Conservation (phyloP, 306 rosid species). For the Cyamopsis tetragonoloba region DNA sequence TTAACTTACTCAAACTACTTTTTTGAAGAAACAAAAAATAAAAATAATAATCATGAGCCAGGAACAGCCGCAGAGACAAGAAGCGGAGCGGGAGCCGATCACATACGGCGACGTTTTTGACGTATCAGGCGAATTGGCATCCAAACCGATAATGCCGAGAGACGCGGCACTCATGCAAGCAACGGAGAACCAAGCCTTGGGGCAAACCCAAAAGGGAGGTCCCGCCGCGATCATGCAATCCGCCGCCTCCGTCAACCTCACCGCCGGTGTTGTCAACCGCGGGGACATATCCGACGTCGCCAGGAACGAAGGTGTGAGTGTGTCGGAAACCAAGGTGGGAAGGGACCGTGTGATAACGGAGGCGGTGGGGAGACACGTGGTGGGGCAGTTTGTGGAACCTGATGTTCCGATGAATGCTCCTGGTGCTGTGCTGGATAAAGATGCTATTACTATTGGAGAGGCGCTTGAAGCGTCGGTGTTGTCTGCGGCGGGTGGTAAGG, state of each 20-base stretch:
- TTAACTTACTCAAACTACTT: background rate
- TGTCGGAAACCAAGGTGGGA: slow-evolving; percentile 28
- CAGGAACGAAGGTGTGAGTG: slow-evolving; percentile 36
- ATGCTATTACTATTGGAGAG: slow-evolving; percentile 60
- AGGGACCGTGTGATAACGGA: slow-evolving; percentile 41
- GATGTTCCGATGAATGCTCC: slow-evolving; percentile 27
- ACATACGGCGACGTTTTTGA: slow-evolving; percentile 63
- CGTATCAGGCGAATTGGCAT: slow-evolving; percentile 53
- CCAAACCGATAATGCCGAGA: slow-evolving; percentile 36
- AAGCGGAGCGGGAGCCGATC: slow-evolving; percentile 30
- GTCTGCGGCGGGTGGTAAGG: slow-evolving; percentile 30
- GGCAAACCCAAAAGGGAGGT: slow-evolving; percentile 52
- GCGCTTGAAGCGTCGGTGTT: slow-evolving; percentile 52
- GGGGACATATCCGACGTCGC: slow-evolving; percentile 26
- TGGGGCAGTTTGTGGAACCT: slow-evolving; percentile 53
- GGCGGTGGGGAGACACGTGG: slow-evolving; percentile 38
- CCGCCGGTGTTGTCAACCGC: slow-evolving; percentile 25
- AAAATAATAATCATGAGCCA: slow-evolving; percentile 27
- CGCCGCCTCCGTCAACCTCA: slow-evolving; percentile 40
- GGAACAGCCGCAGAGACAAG: background rate
- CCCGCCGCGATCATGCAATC: slow-evolving; percentile 68
- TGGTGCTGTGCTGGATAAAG: slow-evolving; percentile 21
- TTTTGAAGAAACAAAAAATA: too few species aligned
- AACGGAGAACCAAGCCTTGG: slow-evolving; percentile 44
- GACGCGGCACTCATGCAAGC: slow-evolving; percentile 64